These are phyloP conservation scores for Neoboletus magnificus DNA, from an alignment of 768 basidiomycete genomes.

Conservation along the genomic window DNA sequence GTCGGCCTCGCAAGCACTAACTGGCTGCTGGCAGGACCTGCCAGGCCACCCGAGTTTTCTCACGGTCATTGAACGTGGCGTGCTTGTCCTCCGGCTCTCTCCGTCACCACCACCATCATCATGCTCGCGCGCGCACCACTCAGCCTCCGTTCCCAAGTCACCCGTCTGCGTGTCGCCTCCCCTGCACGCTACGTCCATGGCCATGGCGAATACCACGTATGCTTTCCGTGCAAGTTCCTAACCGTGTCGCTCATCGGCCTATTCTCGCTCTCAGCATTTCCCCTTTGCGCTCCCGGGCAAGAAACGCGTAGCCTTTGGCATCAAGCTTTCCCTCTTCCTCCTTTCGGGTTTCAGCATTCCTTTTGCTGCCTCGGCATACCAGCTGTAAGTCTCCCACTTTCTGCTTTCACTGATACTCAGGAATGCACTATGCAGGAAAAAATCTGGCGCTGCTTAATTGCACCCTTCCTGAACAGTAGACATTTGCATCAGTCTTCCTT, in stretches of 20 bases:
- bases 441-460: slow-evolving; percentile 26
- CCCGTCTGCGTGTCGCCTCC: slow-evolving; percentile 23
- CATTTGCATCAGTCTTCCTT: background rate
- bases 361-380: slow-evolving; percentile 56
- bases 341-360: slow-evolving; percentile 62
- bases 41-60: slow-evolving; percentile 7
- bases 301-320: slow-evolving; percentile 45
- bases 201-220: slow-evolving; percentile 52
- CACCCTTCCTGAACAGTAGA: slow-evolving; percentile 10
- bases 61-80: slow-evolving; percentile 5
- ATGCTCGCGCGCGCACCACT: slow-evolving; percentile 47
- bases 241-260: slow-evolving; percentile 4
- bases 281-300: slow-evolving; percentile 54
- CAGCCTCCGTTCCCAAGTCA: slow-evolving; percentile 38
- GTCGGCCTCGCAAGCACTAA: background rate
- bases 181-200: slow-evolving; percentile 48
- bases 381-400: slow-evolving; percentile 50
- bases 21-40: background rate
- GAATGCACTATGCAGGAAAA: slow-evolving; percentile 38
- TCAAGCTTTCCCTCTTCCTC: slow-evolving; percentile 38
- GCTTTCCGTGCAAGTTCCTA: background rate
- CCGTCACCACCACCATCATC: slow-evolving; percentile 18
- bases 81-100: slow-evolving; percentile 7
- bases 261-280: slow-evolving; percentile 40
- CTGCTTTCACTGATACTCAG: background rate